These are phyloP conservation scores for Xylaria sp. DNA, from an alignment of 2,329 filamentous ascomycete genomes.

Conservation along the genomic window DNA sequence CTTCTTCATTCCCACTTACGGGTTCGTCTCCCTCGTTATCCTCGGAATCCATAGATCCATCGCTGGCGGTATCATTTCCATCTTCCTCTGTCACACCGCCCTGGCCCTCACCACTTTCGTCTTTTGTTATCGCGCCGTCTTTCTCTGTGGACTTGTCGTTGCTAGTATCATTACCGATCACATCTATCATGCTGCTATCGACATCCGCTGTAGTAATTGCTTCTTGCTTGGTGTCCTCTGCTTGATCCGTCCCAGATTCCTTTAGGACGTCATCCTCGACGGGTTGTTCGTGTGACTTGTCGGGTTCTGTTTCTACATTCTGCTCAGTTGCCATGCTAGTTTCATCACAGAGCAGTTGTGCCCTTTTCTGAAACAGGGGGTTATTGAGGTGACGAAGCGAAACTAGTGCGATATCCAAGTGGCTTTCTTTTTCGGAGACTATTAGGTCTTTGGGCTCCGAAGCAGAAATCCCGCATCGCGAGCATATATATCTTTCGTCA, in stretches of 20 bases:
- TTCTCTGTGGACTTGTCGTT: neutral
- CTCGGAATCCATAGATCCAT: neutral
- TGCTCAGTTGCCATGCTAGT: neutral
- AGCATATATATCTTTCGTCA: slow-evolving; percentile 1
- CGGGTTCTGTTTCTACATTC: neutral
- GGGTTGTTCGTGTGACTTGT: neutral
- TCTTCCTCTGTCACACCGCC: neutral
- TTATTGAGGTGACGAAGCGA: slow-evolving; percentile 6
- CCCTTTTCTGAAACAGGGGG: slow-evolving; percentile 3
- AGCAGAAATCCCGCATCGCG: neutral
- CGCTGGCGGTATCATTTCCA: neutral
- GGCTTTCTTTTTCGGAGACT: slow-evolving; percentile 3
- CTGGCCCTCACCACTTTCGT: neutral
- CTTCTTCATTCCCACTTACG: neutral
- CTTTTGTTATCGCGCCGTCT: neutral
- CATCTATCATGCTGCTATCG: neutral
- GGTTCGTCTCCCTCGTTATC: neutral
- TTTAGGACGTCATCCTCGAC: neutral
- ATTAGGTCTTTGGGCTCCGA: neutral
- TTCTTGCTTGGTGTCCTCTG: neutral
- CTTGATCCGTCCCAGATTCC: too few relatives aligned
- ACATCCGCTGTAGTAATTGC: neutral
- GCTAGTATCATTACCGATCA: neutral
- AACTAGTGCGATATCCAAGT: neutral
- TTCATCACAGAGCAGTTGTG: neutral